Conservation (phyloP, 2,329 filamentous ascomycete species). For the Botrytis medusae region DNA sequence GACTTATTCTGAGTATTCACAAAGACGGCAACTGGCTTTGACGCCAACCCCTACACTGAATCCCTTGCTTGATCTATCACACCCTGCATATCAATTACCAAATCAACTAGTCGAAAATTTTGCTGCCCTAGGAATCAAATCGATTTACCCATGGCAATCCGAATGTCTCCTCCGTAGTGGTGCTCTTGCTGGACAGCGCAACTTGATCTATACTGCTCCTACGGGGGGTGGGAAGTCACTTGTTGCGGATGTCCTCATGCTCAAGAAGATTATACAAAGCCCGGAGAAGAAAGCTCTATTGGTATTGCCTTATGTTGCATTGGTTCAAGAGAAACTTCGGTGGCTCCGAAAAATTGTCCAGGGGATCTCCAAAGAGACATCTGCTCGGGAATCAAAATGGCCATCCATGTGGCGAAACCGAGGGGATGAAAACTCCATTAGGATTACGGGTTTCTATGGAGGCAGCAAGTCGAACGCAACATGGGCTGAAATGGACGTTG, state of each 20-base stretch:
- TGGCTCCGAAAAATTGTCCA: conserved; percentile 70
- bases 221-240: conserved; percentile 78
- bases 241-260: conserved; percentile 70
- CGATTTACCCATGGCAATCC: conserved; percentile 79
- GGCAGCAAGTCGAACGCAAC: conserved; percentile 65
- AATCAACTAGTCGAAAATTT: conserved; percentile 62
- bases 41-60: conserved; percentile 55
- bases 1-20: conserved; percentile 54
- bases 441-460: conserved; percentile 72
- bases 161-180: conserved; percentile 69
- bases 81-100: conserved; percentile 64
- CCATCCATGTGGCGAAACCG: conserved; percentile 53
- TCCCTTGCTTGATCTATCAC: conserved; percentile 59
- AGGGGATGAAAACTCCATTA: conserved; percentile 57
- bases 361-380: conserved; percentile 47
- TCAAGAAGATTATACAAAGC: conserved; percentile 66
- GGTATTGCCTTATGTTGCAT: conserved; percentile 73
- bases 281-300: conserved; percentile 67
- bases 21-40: conserved; percentile 51
- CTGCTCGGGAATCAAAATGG: conserved; percentile 24
- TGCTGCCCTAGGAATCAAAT: conserved; percentile 62
- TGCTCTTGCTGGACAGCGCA: conserved; percentile 62
- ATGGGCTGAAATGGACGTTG: conserved; percentile 76
- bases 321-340: conserved; percentile 76
- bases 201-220: conserved; percentile 76